phyloP scores from a whole-genome alignment of 768 basidiomycete genomes.

The Myochromella boudieri region DNA sequence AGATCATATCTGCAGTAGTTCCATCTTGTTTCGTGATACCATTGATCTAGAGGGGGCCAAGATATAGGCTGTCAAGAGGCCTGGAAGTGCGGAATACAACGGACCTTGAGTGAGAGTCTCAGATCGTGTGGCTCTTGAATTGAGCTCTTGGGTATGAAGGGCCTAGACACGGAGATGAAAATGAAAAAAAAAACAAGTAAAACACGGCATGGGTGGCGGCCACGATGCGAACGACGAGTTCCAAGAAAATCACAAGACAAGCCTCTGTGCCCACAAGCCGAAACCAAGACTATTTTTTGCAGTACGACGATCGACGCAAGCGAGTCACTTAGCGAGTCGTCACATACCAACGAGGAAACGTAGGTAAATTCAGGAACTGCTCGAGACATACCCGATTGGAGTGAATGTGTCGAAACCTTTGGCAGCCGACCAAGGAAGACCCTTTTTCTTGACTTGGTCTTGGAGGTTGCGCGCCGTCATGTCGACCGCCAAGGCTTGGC shows the following conservation, averaged over 20 bases:
- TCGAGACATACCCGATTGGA: constrained; percentile 68
- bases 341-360: not conserved
- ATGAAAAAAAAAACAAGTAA: not conserved
- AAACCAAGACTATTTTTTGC: no score
- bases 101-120: constrained; percentile 71
- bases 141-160: constrained; percentile 76
- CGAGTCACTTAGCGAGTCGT: no score
- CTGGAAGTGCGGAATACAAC: constrained; percentile 1
- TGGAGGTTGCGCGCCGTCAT: constrained; percentile 97
- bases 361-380: constrained; percentile 6
- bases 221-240: not conserved
- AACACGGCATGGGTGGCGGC: not conserved
- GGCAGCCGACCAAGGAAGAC: constrained; percentile 95
- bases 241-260: constrained; percentile 1
- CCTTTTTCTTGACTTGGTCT: constrained; percentile 86
- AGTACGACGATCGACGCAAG: no score
- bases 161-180: constrained; percentile 38
- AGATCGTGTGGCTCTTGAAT: constrained; percentile 77
- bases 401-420: constrained; percentile 98
- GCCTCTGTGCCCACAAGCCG: not conserved
- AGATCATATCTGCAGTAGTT: constrained; percentile 87
- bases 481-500: constrained; percentile 85
- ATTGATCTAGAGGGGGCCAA: constrained; percentile 64
- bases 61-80: not conserved
- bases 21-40: constrained; percentile 83